These are phyloP conservation scores for Microbotryum saponariae DNA, from an alignment of 1,284 basidiomycete genomes.

Conservation along the genomic window DNA sequence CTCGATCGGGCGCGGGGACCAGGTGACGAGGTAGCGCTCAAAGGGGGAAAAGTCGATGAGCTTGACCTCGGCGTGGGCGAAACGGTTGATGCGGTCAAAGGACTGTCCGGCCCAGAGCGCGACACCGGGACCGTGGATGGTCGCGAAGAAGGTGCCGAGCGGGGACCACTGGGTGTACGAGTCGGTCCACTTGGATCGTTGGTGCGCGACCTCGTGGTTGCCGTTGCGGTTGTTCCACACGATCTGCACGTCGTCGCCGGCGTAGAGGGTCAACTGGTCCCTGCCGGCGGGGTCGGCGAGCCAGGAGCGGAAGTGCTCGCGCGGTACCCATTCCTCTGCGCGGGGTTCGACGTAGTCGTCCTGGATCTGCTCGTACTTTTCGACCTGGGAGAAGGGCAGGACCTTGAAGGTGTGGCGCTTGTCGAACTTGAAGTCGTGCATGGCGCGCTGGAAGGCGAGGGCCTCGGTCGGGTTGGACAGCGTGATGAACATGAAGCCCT, in stretches of 20 bases:
- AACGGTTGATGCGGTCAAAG: conserved; percentile 78
- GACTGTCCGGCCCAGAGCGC: conserved; percentile 90
- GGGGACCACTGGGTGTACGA: conserved; percentile 98
- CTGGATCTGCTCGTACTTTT: conserved; percentile 70
- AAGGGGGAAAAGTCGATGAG: conserved; percentile 96
- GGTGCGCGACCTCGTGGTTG: conserved; percentile 70
- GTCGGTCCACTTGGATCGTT: conserved; percentile 87
- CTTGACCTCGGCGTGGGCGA: conserved; percentile 91
- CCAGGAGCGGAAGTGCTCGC: conserved; percentile 96
- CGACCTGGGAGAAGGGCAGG: conserved; percentile 89
- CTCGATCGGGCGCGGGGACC: conserved; percentile 91
- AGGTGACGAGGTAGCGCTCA: conserved; percentile 95
- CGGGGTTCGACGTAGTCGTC: conserved; percentile 77
- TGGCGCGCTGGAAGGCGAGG: conserved; percentile 63
- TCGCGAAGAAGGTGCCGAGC: conserved; percentile 84
- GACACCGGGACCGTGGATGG: conserved; percentile 90
- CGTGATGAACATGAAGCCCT: conserved; percentile 79
- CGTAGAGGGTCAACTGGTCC: conserved; percentile 93
- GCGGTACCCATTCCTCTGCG: conserved; percentile 66
- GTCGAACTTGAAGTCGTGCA: conserved; percentile 86
- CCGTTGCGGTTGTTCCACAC: conserved; percentile 91
- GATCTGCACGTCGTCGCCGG: conserved; percentile 82
- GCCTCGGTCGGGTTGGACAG: conserved; percentile 76
- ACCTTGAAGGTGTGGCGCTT: conserved; percentile 83
- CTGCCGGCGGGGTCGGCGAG: conserved; percentile 83